Base-by-base conservation (phyloP, 805 yeast genomes). In the Maudiozyma barnettii region DNA sequence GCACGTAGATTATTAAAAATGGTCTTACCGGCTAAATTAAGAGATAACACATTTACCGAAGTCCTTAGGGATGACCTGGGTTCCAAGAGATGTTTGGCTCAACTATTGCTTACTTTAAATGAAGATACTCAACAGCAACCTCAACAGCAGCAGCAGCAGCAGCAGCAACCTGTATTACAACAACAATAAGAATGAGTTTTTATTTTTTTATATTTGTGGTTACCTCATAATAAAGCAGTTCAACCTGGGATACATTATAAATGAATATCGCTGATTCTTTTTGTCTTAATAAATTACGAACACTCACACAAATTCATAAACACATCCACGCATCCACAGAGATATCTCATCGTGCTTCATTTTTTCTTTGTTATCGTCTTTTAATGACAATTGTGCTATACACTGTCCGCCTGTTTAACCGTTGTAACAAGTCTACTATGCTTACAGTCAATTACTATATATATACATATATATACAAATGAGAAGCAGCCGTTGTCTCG, bases 1-100 rank as follows among this genome's bases (percentile, higher is more conserved):
- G 97, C 98, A 2, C 75, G 96, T 54, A 84, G 84, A 53, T 89
- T 96, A 0, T 72, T 91, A 54, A 81, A 85, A 41, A 83, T 80
- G 49, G 82, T 86, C 20, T 69, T 93, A 44, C 98, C 99, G 1
- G 91, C 84, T 55, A 86, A 95, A 2, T 73, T 91, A 57, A 79
- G 86, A 51, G 95, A 61, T 47, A 59, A 61, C 18, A 86, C 98
- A 0, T 90, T 93, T 63, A 77, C 83, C 35, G 71, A 74, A 41
- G 82, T 83, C 2, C 72, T 91, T 47, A 80, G 82, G 56, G 98
- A 91, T 56, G 99, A 91, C 59, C 77, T 79, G 2, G 88, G 90
- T 13, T 88, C 97, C 7, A 88, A 85, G 59, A 77, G 89, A 55
- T 87, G 96, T 60, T 71, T 93, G 51, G 82, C 89, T 2, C 96